Base-by-base conservation (phyloP, 129 eudicot species). In the Dittrichia graveolens region DNA sequence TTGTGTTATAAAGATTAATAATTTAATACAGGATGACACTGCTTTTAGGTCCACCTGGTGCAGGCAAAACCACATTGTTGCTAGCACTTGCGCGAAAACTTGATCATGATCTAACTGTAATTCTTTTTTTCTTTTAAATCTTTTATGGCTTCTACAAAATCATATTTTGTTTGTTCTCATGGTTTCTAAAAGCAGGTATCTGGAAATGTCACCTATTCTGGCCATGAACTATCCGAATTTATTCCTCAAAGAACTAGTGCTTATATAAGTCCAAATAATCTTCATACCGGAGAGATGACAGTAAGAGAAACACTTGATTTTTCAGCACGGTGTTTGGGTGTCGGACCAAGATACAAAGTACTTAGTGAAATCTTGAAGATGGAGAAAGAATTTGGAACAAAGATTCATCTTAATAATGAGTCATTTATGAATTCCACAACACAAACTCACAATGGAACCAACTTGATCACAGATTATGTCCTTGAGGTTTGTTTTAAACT, bases 31-130 rank as follows among this genome's bases (percentile, higher is more conserved):
- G 90, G 82, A 65, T 85, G 86, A 82, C 86, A 40, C 73, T 85
- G 4, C 86, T 85, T 67, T 58, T 85, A 75, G 86, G 90, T 31
- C 90, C 90, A 5, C 90, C 90, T 5, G 82, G 86, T 47, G 79
- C 86, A 7, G 90, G 90, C 2, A 85, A 85, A 72, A 85, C 90
- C 14, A 65, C 90, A 24, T 79, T 85, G 69, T 68, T 85, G 34
- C 77, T 85, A 61, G 86, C 84, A 40, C 82, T 85, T 63, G 82
- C 90, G 0, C 86, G 82, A 54, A 82, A 85, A 61, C 84, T 82
- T 41, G 75, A 73, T 45, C 37, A 74, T 34, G 61, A 85, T 62
- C 38, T 82, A 5, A 82, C 79, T 57, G 84, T 82, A 75, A 49
- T 62, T 40, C 10, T 56, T 44, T 42, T 14, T 37, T 59, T 47